Evolutionary conservation across 495 filamentous ascomycete species (phyloP).

Genomic region (Penicillium longicatenatum): DNA sequence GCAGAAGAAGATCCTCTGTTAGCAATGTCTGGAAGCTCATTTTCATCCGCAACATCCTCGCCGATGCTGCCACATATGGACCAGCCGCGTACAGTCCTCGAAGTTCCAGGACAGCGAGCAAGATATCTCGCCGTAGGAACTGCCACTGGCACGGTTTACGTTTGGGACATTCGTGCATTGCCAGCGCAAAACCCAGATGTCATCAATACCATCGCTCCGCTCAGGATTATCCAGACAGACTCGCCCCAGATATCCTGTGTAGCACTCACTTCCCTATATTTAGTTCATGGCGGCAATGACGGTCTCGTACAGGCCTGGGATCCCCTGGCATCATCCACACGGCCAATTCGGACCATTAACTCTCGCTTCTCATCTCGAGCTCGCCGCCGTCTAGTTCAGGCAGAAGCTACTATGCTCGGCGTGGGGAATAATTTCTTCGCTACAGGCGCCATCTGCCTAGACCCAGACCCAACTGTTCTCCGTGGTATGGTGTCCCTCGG

Average conservation of each 20-base stretch:
- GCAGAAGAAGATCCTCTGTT: slow-evolving; percentile 75
- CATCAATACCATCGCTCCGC: slow-evolving; percentile 59
- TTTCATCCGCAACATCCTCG: slow-evolving; percentile 60
- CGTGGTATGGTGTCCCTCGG: slow-evolving; percentile 90
- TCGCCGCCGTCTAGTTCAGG: slow-evolving; percentile 70
- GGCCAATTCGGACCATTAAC: slow-evolving; percentile 85
- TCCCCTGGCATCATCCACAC: slow-evolving; percentile 76
- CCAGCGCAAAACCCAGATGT: slow-evolving; percentile 49
- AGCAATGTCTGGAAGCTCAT: slow-evolving; percentile 54
- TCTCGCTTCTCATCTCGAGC: slow-evolving; percentile 83
- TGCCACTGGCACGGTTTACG: slow-evolving; percentile 68
- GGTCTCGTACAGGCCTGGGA: slow-evolving; percentile 98
- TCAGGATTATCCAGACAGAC: slow-evolving; percentile 85
- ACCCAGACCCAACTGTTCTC: slow-evolving; percentile 86
- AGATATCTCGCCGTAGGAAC: slow-evolving; percentile 83
- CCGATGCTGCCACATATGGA: slow-evolving; percentile 54
- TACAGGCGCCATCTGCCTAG: slow-evolving; percentile 79
- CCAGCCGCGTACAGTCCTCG: slow-evolving; percentile 39
- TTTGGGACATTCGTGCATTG: slow-evolving; percentile 83
- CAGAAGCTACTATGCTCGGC: slow-evolving; percentile 64
- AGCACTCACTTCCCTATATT: slow-evolving; percentile 81
- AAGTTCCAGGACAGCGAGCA: slow-evolving; percentile 80
- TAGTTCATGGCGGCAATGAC: slow-evolving; percentile 93
- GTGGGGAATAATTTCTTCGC: slow-evolving; percentile 79
- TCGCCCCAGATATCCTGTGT: slow-evolving; percentile 86